These are phyloP conservation scores for Xerocomus subilludens DNA, from an alignment of 1,284 basidiomycete genomes.

Conservation along the genomic window DNA sequence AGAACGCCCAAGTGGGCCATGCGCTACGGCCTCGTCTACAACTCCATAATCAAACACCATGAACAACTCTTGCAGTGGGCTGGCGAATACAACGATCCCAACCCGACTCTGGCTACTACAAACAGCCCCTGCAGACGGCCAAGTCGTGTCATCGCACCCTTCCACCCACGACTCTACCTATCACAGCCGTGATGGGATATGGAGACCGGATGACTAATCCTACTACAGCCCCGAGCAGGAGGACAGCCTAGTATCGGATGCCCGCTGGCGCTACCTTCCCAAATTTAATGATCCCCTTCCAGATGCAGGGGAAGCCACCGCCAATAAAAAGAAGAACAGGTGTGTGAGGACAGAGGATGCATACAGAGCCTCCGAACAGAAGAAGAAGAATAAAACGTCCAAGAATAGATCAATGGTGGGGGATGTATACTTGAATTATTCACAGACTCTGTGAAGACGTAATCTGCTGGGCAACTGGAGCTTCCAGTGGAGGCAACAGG, in stretches of 20 bases:
- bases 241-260: constrained; percentile 53
- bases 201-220: constrained; percentile 76
- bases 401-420: constrained; percentile 62
- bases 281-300: constrained; percentile 76
- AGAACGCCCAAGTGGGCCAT: constrained; percentile 96
- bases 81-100: constrained; percentile 84
- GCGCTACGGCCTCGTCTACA: constrained; percentile 88
- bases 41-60: constrained; percentile 77
- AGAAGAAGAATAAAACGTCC: constrained; percentile 66
- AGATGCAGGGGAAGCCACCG: constrained; percentile 56
- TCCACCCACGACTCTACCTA: constrained; percentile 30
- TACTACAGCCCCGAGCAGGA: constrained; percentile 69
- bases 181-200: constrained; percentile 64
- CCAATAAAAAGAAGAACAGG: constrained; percentile 76
- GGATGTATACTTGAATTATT: constrained; percentile 60
- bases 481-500: constrained; percentile 76
- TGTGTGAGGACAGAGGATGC: constrained; percentile 88
- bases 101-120: constrained; percentile 77
- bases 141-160: constrained; percentile 55
- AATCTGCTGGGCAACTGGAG: constrained; percentile 63
- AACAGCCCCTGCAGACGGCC: constrained; percentile 83
- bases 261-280: constrained; percentile 83
- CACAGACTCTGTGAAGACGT: constrained; percentile 45
- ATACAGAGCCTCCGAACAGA: constrained; percentile 64
- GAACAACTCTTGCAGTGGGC: constrained; percentile 89